Evolutionary conservation across 1,284 basidiomycete species (phyloP).

Genomic region (Papiliotrema laurentii): DNA sequence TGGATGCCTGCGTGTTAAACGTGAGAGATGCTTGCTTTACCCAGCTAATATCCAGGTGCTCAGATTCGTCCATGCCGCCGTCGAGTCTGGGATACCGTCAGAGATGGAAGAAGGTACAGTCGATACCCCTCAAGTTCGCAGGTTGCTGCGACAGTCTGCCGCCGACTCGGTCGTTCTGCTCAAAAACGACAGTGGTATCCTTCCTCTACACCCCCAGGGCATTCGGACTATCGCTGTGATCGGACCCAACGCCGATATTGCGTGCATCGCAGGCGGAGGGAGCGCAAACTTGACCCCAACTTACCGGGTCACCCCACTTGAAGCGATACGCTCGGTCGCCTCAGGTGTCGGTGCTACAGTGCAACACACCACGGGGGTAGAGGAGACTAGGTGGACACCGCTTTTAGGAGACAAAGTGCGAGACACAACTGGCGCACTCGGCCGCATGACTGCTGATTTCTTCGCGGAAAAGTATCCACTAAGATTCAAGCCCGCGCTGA

Average conservation of each 20-base stretch:
- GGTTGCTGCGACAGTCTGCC: not conserved
- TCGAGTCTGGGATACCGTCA: not conserved
- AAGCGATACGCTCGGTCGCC: constrained; percentile 55
- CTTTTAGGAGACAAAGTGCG: not conserved
- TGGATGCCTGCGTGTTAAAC: not conserved
- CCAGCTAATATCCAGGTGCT: not conserved
- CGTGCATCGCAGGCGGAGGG: constrained; percentile 56
- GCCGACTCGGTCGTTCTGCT: constrained; percentile 56
- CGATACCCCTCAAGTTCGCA: not conserved
- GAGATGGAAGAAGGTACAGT: not conserved
- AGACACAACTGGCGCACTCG: not conserved
- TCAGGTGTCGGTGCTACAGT: not conserved
- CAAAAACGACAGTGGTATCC: constrained; percentile 52
- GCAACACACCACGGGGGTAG: not conserved
- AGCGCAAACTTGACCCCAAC: constrained; percentile 66
- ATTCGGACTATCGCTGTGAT: constrained; percentile 57
- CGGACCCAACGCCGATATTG: constrained; percentile 66
- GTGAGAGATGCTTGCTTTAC: not conserved
- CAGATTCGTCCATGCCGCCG: not conserved
- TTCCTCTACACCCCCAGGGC: constrained; percentile 18
- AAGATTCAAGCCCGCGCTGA: no score
- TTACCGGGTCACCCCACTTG: constrained; percentile 64
- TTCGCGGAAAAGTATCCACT: not conserved
- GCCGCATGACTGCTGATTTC: not conserved
- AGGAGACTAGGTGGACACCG: not conserved